Base-by-base conservation (phyloP, 2,329 filamentous ascomycete genomes). In the Colletotrichum tofieldiae region DNA sequence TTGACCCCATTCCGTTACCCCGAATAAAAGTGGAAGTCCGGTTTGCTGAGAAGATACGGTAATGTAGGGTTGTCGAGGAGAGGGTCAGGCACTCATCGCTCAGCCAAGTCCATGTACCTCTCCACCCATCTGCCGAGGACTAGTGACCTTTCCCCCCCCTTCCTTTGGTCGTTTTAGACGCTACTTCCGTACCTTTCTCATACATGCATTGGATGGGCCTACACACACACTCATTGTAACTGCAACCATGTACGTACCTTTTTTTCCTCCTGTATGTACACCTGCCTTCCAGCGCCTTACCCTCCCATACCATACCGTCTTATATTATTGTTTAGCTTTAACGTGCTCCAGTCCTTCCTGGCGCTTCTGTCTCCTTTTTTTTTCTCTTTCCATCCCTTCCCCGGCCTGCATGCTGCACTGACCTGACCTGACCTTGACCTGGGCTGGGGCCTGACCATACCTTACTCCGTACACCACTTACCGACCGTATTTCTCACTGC, bases 261-360 rank as follows among this genome's bases (percentile, higher is more conserved):
- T 29, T 29, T 52, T 23, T 47, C 12, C 41, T 43, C 20, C 18
- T 60, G 35, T 5, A 39, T 51, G 35, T 43, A 51, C 60, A 51
- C 60, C 12, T 63, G 23, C 47, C 60, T 14, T 37, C 39, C 60
- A 47, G 37, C 55, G 35, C 49, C 45, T 69, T 65, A 59, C 65
- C 69, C 54, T 69, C 65, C 61, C 59, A 63, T 72, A 65, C 61
- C 61, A 54, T 55, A 64, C 49, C 65, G 54, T 62, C 59, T 70
- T 61, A 65, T 64, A 69, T 72, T 72, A 65, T 70, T 72, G 70
- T 72, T 72, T 70, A 66, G 70, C 70, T 72, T 72, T 65, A 72
- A 72, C 70, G 59, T 64, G 60, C 70, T 72, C 70, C 70, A 60
- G 70, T 72, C 65, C 70, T 54, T 41, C 35, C 56, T 32, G 60